Base-by-base conservation (phyloP, 345 rosid species). In the Cardamine resedifolia region DNA sequence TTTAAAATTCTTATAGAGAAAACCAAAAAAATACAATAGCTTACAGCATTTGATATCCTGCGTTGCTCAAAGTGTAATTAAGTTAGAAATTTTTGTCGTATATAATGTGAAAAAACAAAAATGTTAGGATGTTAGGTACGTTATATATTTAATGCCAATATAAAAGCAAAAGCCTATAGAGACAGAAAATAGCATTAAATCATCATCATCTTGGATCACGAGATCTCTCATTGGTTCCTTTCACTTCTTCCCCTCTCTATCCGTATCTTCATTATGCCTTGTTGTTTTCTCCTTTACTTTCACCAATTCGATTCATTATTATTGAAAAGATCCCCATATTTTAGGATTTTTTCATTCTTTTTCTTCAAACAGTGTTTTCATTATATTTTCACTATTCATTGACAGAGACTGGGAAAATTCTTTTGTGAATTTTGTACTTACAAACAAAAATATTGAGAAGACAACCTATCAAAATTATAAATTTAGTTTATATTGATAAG, bases 171-270 rank as follows among this genome's bases (percentile, higher is more conserved):
- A 70, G 71, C 71, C 39, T 56, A 64, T 57, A 64, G 60, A 56
- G 68, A 56, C 80, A 70, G 76, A 63, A 49, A 76, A 48, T 64
- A 30, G 66, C 66, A 76, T 38, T 76, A 49, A 70, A 52, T 39
- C 20, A 64, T 71, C 61, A 76, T 76, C 71, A 57, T 77, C 76
- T 77, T 77, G 80, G 80, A 77, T 77, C 80, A 77, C 80, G 80
- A 77, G 72, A 77, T 71, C 62, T 50, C 80, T 77, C 67, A 70
- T 70, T 77, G 7, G 76, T 76, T 36, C 66, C 79, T 76, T 70
- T 70, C 79, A 57, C 53, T 64, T 56, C 61, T 62, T 64, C 33
- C 38, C 20, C 14, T 49, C 62, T 76, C 44, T 63, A 63, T 76
- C 71, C 71, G 75, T 75, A 75, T 68, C 69, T 31, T 60, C 69